Evolutionary conservation across 1,284 basidiomycete species (phyloP), one percentile per base, ranked within the genome.

Genomic region (Apiotrichum laibachii): DNA sequence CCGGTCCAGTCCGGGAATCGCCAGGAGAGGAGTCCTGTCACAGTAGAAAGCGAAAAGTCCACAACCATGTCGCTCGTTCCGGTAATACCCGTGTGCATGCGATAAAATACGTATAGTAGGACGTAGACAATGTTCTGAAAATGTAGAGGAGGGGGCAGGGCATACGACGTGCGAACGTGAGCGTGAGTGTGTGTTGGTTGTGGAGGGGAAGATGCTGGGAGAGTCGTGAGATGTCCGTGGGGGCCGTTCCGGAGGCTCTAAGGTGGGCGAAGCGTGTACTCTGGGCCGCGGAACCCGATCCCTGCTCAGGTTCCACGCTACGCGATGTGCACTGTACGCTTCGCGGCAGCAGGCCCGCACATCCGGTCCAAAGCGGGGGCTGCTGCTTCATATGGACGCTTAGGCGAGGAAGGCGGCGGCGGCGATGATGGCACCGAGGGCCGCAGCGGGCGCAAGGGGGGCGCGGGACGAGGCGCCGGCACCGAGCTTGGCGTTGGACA

Each of bases 401-500:
- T 44, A 55, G 22, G 45, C 54, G 47, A 55, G 16, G 46, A 55
- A 10, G 9, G 54, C 54, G 9, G 54, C 54, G 19, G 45, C 54
- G 8, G 47, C 54, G 37, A 55, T 15, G 31, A 55, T 19, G n/a
- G 46, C 54, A n/a, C 40, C 39, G 31, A 55, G 15, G 31, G 26
- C 47, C 8, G 47, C 46, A 31, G 33, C 31, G 7, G 54, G 45
- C 11, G 47, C 13, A 3, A 18, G 21, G 9, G 33, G 34, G 21
- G 53, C 44, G 31, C 9, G 12, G 43, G 21, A 8, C 5, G 52
- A 7, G 15, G 19, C 45, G 16, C 33, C 43, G 10, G 61, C 57
- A 42, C 53, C 53, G 37, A 44, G 19, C 12, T 57, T 63, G 10
- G 62, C 62, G 13, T 37, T 51, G 18, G 54, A 51, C 40, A 63